Evolutionary conservation across 106 monocot species (phyloP), one percentile per base, ranked within the genome.

Genomic region (Platanthera guangdongensis): DNA sequence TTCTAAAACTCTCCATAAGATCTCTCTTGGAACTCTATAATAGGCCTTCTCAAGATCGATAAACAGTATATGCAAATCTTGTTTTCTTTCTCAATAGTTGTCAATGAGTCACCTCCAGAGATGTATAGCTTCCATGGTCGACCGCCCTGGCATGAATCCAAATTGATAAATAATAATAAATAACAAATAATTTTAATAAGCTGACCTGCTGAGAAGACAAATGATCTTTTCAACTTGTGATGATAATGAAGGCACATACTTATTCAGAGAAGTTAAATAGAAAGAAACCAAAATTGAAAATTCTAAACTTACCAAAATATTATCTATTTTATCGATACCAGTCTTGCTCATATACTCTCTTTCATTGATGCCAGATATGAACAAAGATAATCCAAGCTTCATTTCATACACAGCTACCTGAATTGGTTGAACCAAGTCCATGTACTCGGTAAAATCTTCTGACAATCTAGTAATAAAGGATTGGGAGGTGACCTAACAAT

Each of bases 331-430:
- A 12, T 74, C 65, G 77, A 76, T 84, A 6, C 77, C 54, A 68
- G 80, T 70, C 73, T 85, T 89, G 62, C 57, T 83, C 68, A 89
- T 54, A 84, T 83, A 84, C 59, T 84, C 82, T 57, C 82, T 83
- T 82, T 91, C 85, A 28, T 89, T 52, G 47, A 82, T 80, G 82
- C 81, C 75, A 71, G 89, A 89, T 7, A 83, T 22, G 68, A 80
- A 80, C 52, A 93, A 54, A 45, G 89, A 83, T 52, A 91, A 60
- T 15, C 96, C 96, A 11, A 97, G 74, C 81, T 93, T 97, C 89
- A 97, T 91, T 74, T 97, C 96, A 78, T 93, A 93, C 46, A 97
- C 76, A 72, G 96, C 87, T 83, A 97, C 86, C 84, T 91, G 91
- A 78, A 93, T 53, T 69, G 96, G 96, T 59, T 91, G 87, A 85